phyloP scores from a whole-genome alignment of 768 basidiomycete species.

The Chalciporus sphaerocephalus region DNA sequence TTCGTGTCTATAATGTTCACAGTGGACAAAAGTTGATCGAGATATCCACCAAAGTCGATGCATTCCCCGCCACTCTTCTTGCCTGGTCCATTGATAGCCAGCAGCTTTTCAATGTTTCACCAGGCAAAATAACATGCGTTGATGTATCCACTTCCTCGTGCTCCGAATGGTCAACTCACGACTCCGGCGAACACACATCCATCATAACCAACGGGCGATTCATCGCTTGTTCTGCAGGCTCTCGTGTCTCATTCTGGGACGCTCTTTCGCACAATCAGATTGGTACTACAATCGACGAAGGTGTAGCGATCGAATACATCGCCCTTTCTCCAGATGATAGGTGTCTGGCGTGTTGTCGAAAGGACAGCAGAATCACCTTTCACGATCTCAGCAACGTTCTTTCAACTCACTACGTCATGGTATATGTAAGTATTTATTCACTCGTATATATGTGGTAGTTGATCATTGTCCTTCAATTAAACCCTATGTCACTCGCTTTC shows the following conservation, averaged over 20 bases:
- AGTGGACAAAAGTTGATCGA: slow-evolving; percentile 2
- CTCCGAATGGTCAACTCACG: neutral
- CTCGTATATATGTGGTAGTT: neutral
- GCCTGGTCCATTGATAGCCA: slow-evolving; percentile 4
- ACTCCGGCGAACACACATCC: neutral
- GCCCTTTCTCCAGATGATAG: too few species aligned
- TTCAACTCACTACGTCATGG: too few species aligned
- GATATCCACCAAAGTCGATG: neutral
- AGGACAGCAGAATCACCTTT: too few species aligned
- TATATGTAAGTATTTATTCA: too few species aligned
- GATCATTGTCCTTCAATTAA: neutral
- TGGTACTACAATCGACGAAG: neutral
- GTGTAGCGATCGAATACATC: too few species aligned
- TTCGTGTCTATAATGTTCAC: neutral
- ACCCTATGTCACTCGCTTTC: neutral
- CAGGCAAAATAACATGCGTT: neutral
- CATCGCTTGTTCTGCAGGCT: neutral
- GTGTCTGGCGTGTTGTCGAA: too few species aligned
- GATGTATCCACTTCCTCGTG: neutral
- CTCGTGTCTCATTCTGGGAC: slow-evolving; percentile 1
- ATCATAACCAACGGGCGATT: neutral
- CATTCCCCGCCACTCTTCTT: neutral
- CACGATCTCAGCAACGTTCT: too few species aligned
- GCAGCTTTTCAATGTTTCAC: neutral
- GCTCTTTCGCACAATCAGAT: neutral